Evolutionary conservation across 257 asterid species (phyloP).

Genomic region (Nicotiana noctiflora): DNA sequence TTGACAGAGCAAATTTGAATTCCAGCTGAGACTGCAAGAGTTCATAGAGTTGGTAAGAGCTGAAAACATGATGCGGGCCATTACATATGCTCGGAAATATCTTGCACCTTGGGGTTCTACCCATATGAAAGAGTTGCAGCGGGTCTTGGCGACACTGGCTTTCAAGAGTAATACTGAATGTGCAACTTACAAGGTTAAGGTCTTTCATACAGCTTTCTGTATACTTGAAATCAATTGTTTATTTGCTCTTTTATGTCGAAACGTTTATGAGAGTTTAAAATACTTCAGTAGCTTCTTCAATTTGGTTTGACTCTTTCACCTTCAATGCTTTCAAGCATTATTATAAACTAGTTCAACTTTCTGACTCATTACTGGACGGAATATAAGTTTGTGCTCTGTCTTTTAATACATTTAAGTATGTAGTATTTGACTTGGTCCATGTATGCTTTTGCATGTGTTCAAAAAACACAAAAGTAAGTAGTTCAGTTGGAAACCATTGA

Average conservation of each 20-base stretch:
- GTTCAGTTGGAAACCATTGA: background rate
- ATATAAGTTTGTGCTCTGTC: background rate
- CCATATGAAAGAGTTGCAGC: constrained; percentile 94
- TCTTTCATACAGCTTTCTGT: background rate
- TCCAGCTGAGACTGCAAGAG: constrained; percentile 93
- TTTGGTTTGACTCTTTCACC: background rate
- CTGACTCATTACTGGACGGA: background rate
- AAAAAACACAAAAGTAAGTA: background rate
- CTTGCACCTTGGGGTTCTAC: constrained; percentile 93
- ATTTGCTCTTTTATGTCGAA: background rate
- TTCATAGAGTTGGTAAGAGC: constrained; percentile 87
- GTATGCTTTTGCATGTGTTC: background rate
- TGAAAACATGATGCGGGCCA: constrained; percentile 66
- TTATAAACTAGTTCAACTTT: background rate
- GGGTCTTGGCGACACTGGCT: constrained; percentile 85
- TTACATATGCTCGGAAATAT: constrained; percentile 79
- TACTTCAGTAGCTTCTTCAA: constrained; percentile 1
- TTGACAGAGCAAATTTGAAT: constrained; percentile 91
- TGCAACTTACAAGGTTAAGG: constrained; percentile 67
- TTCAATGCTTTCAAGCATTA: background rate
- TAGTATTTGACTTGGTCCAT: background rate
- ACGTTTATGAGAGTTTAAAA: background rate
- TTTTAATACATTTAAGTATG: background rate
- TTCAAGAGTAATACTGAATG: constrained; percentile 83
- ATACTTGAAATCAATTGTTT: background rate